These are phyloP conservation scores for Rutidosis leptorrhynchoides DNA, from an alignment of 129 eudicot genomes.

Conservation along the genomic window DNA sequence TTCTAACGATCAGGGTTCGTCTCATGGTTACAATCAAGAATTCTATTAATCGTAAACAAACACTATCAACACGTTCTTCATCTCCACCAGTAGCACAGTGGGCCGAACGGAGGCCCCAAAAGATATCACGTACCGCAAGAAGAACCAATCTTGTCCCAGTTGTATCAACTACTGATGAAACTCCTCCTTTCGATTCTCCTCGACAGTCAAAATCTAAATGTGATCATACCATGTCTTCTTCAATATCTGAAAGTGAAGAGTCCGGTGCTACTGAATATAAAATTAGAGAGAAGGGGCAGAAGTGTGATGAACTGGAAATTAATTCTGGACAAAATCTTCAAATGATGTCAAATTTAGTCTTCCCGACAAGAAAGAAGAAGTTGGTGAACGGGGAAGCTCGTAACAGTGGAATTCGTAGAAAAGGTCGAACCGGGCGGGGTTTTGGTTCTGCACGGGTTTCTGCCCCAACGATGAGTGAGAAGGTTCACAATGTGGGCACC, in stretches of 20 bases:
- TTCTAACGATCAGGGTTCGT: constrained; percentile 62
- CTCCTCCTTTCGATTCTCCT: constrained; percentile 53
- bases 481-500: constrained; percentile 60
- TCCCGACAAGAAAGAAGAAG: constrained; percentile 65
- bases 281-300: constrained; percentile 56
- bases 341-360: constrained; percentile 52
- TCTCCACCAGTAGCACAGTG: constrained; percentile 89
- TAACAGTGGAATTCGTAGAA: constrained; percentile 67
- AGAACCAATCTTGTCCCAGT: constrained; percentile 69
- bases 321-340: constrained; percentile 55
- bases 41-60: constrained; percentile 54
- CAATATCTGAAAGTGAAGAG: constrained; percentile 78
- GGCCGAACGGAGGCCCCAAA: constrained; percentile 81
- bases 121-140: constrained; percentile 79
- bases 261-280: constrained; percentile 73
- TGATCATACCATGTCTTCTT: constrained; percentile 46
- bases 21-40: constrained; percentile 54
- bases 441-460: constrained; percentile 53
- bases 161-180: constrained; percentile 51
- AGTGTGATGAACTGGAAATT: constrained; percentile 50
- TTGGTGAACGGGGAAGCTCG: constrained; percentile 45
- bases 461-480: constrained; percentile 40
- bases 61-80: constrained; percentile 60
- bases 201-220: constrained; percentile 53
- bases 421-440: constrained; percentile 67